Evolutionary conservation across 257 asterid genomes (phyloP).

Genomic region (Nyctanthes arbortristis): DNA sequence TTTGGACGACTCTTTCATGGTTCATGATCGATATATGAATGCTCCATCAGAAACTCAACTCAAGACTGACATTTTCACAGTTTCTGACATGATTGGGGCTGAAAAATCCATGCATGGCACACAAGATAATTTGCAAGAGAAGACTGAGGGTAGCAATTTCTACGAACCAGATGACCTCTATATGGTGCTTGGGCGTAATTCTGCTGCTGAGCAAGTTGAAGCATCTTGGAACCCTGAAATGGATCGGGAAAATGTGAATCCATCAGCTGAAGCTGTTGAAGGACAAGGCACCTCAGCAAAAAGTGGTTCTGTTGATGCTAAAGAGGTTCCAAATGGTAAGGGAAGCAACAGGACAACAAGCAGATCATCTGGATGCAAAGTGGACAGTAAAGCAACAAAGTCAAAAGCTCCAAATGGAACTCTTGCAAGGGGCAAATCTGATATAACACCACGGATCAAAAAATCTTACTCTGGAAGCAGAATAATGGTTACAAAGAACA

Average conservation of each 20-base stretch:
- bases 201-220: slow-evolving; percentile 39
- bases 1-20: slow-evolving; percentile 69
- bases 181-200: slow-evolving; percentile 60
- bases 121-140: slow-evolving; percentile 30
- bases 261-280: slow-evolving; percentile 33
- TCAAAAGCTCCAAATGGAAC: slow-evolving; percentile 41
- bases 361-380: slow-evolving; percentile 38
- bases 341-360: slow-evolving; percentile 24
- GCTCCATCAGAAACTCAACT: slow-evolving; percentile 34
- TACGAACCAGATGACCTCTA: slow-evolving; percentile 75
- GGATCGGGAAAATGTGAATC: slow-evolving; percentile 43
- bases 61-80: slow-evolving; percentile 53
- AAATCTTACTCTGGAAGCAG: slow-evolving; percentile 42
- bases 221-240: slow-evolving; percentile 49
- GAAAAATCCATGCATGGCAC: slow-evolving; percentile 22
- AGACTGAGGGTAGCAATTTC: slow-evolving; percentile 27
- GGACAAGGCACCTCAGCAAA: slow-evolving; percentile 25
- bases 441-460: slow-evolving; percentile 40
- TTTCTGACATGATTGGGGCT: slow-evolving; percentile 46
- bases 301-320: slow-evolving; percentile 30
- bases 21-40: slow-evolving; percentile 44
- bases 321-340: slow-evolving; percentile 28
- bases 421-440: slow-evolving; percentile 59
- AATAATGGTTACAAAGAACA: slow-evolving; percentile 36
- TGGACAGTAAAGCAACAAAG: slow-evolving; percentile 35